These are phyloP conservation scores for Raffaelea ambrosiae DNA, from an alignment of 2,329 filamentous ascomycete species.

Conservation along the genomic window DNA sequence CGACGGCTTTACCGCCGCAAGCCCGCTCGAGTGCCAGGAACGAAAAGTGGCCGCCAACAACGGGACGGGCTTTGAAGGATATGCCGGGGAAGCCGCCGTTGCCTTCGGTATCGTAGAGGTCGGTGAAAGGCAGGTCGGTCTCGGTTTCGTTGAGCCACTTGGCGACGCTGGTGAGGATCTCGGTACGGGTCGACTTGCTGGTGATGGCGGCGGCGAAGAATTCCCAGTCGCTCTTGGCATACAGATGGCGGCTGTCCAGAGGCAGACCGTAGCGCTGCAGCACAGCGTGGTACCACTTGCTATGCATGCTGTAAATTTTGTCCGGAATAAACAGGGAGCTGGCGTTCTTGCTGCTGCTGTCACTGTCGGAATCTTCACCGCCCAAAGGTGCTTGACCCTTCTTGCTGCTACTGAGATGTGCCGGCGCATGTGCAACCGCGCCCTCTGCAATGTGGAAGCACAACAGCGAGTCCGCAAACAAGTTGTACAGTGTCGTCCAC, in stretches of 20 bases:
- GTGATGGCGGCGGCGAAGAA: constrained; percentile 80
- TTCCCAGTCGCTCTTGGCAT: constrained; percentile 87
- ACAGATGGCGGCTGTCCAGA: constrained; percentile 72
- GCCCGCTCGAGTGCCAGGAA: constrained; percentile 74
- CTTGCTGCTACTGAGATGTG: background rate
- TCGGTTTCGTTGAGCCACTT: constrained; percentile 77
- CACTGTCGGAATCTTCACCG: no score
- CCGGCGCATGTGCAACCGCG: background rate
- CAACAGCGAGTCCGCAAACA: constrained; percentile 53
- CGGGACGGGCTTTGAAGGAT: constrained; percentile 72
- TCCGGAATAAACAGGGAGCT: constrained; percentile 57
- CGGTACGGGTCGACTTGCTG: constrained; percentile 55
- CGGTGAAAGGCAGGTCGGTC: constrained; percentile 69
- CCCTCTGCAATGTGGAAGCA: constrained; percentile 20
- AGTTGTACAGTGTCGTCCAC: constrained; percentile 70
- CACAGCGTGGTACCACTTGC: constrained; percentile 70
- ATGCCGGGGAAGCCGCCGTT: constrained; percentile 65
- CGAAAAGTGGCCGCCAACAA: constrained; percentile 79
- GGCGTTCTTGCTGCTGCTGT: constrained; percentile 11
- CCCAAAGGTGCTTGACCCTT: constrained; percentile 6
- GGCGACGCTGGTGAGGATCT: constrained; percentile 67
- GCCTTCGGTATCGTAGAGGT: constrained; percentile 75
- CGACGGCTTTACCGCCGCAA: constrained; percentile 60
- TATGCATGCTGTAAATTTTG: constrained; percentile 69
- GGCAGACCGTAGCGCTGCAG: constrained; percentile 77